Evolutionary conservation across 73 alveolate genomes (phyloP).

Genomic region (Paraurostyla sp.): DNA sequence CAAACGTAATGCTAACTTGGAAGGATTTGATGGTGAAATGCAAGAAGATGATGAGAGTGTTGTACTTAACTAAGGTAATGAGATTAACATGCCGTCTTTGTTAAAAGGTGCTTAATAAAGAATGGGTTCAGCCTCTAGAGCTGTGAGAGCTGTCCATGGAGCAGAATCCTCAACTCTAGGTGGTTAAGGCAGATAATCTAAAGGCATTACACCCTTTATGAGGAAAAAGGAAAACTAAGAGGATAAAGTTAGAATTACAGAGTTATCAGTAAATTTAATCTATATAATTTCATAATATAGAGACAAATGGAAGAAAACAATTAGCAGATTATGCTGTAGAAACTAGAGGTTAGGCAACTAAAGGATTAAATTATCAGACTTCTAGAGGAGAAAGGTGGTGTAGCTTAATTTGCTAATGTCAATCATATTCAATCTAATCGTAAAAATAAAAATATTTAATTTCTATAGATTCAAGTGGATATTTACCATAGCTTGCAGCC

Average conservation of each 20-base stretch:
- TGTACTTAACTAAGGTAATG: conserved; percentile 29
- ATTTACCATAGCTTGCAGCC: conserved; percentile 28
- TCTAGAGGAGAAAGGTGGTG: conserved; percentile 65
- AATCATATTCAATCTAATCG: conserved; percentile 23
- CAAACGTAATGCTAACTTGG: background rate
- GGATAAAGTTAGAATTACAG: conserved; percentile 74
- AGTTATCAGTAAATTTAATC: conserved; percentile 49
- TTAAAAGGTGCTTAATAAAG: conserved; percentile 17
- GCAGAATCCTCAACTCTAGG: background rate
- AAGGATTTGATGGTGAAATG: background rate
- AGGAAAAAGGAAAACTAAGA: conserved; percentile 71
- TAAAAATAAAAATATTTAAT: background rate
- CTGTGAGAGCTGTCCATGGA: conserved; percentile 5
- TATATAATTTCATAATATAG: conserved; percentile 4
- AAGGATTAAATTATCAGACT: conserved; percentile 60
- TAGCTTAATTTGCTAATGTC: background rate
- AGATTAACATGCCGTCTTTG: conserved; percentile 46
- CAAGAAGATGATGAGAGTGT: conserved; percentile 40
- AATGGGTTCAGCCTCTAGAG: conserved; percentile 25
- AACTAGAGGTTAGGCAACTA: conserved; percentile 61
- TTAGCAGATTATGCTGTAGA: conserved; percentile 47
- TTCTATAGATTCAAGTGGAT: conserved; percentile 37
- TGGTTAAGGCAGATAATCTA: too few relatives aligned
- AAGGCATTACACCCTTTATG: conserved; percentile 64
- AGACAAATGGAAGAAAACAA: conserved; percentile 66